Percentiles rank a stretch among this genome's conserved stretches.
Conservation (phyloP, 495 filamentous ascomycete genomes). For the Trichoderma gamsii region DNA sequence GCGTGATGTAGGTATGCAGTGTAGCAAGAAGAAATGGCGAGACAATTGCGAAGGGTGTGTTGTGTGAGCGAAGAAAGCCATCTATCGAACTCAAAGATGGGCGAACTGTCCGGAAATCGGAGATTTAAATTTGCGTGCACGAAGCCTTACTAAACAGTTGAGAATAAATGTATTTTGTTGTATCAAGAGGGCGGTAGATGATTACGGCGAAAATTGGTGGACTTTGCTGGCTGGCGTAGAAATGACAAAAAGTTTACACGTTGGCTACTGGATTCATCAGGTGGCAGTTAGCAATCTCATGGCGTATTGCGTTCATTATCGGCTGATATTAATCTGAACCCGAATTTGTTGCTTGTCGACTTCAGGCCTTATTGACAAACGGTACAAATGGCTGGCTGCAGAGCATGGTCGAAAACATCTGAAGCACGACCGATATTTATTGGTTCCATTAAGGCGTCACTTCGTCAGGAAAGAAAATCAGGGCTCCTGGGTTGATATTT, state of each 20-base stretch:
- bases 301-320: not conserved
- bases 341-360: not conserved
- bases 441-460: not conserved
- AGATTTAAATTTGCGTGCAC: not conserved
- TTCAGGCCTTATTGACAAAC: not conserved
- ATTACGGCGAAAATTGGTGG: constrained; percentile 1
- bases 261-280: constrained; percentile 9
- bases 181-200: not conserved
- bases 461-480: not conserved
- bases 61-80: not conserved
- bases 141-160: not conserved
- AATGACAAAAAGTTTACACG: not conserved
- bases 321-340: not conserved
- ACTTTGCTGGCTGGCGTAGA: not conserved
- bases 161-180: not conserved
- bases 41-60: not conserved
- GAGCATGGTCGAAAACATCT: not conserved
- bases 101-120: not conserved
- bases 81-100: not conserved
- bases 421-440: not conserved
- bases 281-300: not conserved
- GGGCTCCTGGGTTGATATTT: not conserved
- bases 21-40: not conserved
- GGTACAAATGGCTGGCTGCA: not conserved
- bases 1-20: not conserved